Evolutionary conservation across 345 rosid genomes (phyloP), one percentile per base, ranked within the genome.

Genomic region (Syzygium grande): DNA sequence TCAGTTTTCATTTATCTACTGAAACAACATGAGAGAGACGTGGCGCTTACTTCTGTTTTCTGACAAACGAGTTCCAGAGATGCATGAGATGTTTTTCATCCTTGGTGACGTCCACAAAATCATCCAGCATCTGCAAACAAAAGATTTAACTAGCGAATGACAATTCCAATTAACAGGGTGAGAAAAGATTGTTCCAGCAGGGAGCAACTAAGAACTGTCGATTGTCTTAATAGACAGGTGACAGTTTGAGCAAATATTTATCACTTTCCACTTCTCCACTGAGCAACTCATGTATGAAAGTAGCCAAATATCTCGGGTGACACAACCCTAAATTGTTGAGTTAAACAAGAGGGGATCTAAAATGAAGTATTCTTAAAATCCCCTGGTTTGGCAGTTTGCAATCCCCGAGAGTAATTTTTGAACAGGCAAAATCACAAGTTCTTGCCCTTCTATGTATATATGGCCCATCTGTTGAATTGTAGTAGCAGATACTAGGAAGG

Each of bases 1-100:
- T 3, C 7, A 1, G n/a, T 2, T 34, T 10, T 38, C 38, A 11
- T 41, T 25, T 73, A 19, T 38, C 5, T 1, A 34, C 80, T 19
- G 80, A 34, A 34, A 73, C 19, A 73, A 38, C 49, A 73, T 73
- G 80, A 73, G 49, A 73, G 46, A 73, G 38, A 54, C 78, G 30
- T 27, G 86, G 34, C 12, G 6, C 77, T 85, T 92, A 95, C 96
- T 93, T 92, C 89, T 98, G 99, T 88, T 92, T 94, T 90, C 95
- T 93, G 84, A 97, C 98, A 87, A 98, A 96, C 3, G 98, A 93
- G 91, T 96, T 96, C 99, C 99, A 98, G 30, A 96, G 93, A 89
- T 93, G 96, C 97, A 95, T 96, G 61, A 98, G 94, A 83, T 91
- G 93, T 90, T 96, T 97, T 90, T 95, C 99, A 22, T 93, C 95